These are phyloP conservation scores for Chaetomiaceae sp. DNA, from an alignment of 2,329 filamentous ascomycete genomes.

Conservation along the genomic window DNA sequence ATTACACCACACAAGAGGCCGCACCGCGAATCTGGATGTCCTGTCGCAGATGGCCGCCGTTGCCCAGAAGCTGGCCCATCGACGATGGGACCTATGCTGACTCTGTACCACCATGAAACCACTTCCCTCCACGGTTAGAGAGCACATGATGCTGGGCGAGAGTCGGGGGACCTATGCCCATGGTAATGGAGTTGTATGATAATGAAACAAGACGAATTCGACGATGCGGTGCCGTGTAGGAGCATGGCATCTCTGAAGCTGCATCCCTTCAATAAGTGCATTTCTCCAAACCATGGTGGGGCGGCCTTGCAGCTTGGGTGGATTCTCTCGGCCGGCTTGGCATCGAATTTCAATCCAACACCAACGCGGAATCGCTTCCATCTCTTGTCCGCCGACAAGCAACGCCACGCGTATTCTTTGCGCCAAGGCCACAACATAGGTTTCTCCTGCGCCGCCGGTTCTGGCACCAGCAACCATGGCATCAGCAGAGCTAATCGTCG, in stretches of 20 bases:
- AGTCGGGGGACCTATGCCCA: too few relatives aligned
- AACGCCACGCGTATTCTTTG: not conserved
- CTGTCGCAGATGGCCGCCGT: not conserved
- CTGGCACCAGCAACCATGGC: slow-evolving; percentile 45
- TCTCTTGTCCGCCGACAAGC: not conserved
- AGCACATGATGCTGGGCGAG: too few relatives aligned
- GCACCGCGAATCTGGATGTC: not conserved
- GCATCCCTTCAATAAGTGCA: not conserved
- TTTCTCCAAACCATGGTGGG: too few relatives aligned
- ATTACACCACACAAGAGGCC: not conserved
- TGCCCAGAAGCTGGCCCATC: too few relatives aligned
- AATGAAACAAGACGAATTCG: too few relatives aligned
- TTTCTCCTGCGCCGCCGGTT: not conserved
- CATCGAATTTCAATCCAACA: not conserved
- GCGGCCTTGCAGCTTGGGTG: too few relatives aligned
- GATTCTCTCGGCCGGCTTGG: not conserved
- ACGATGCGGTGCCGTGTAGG: too few relatives aligned
- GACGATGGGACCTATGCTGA: too few relatives aligned
- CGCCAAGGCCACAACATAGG: not conserved
- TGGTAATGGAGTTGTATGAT: too few relatives aligned
- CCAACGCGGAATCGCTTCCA: not conserved
- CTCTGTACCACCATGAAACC: not conserved
- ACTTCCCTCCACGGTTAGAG: not conserved
- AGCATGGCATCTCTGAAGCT: too few relatives aligned
- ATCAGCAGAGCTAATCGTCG: slow-evolving; percentile 67